Evolutionary conservation across 1,284 basidiomycete species (phyloP), one percentile per base, ranked within the genome.

Genomic region (Pseudozyma sp.): DNA sequence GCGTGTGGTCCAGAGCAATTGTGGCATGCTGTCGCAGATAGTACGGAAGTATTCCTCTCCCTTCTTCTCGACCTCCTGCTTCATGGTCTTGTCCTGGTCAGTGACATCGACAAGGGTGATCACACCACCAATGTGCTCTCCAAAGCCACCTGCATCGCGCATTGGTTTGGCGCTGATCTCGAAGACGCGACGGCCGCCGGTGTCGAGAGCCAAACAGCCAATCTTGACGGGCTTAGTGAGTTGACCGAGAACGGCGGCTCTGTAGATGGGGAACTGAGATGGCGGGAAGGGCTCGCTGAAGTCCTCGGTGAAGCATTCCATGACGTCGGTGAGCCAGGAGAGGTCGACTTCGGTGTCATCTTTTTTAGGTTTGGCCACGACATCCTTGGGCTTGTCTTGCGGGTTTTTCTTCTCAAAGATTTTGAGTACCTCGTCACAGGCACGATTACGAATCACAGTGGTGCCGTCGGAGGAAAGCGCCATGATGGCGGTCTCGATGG

Each of bases 1-100:
- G 18, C 60, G 65, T 12, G 85, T 85, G 38, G 81, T 82, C 84
- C 83, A 85, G 1, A 85, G 79, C 49, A 86, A 63, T 45, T 85
- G 84, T 2, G 85, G 84, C 68, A 82, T 74, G 19, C 67, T 69
- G 65, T 82, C 75, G 57, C 79, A 81, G 47, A 79, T 77, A 40
- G 69, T 76, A 43, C 75, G 70, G 65, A 82, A 82, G 59, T 79
- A 81, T 36, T 76, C 71, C 36, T 81, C 77, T 16, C 72, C 76
- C 54, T 80, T 63, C 53, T 76, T 64, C 47, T 76, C 66, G 40
- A 77, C 74, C 49, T 78, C 73, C 10, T 43, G 42, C 50, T 66
- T 68, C 31, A 50, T 44, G 34, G 62, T 35, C 3, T 44, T 35
- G 18, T 70, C 64, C 35, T 65, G 45, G n/a, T 70, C 72, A 4